Evolutionary conservation across 2,329 filamentous ascomycete genomes (phyloP).

Genomic region (Sclerotinia nivalis): DNA sequence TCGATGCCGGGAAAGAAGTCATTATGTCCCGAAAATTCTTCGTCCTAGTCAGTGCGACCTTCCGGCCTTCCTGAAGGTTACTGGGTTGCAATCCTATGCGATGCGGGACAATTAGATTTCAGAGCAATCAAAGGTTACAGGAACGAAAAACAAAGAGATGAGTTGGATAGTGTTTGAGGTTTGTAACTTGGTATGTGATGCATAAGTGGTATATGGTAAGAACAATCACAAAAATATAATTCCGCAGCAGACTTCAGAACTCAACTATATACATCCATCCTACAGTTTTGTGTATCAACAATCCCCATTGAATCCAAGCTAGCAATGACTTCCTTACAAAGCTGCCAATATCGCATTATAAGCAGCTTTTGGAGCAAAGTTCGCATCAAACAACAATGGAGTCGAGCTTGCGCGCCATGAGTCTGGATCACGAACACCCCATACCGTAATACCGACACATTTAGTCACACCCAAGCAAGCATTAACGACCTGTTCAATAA

Average conservation of each 20-base stretch:
- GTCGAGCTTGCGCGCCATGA: slow-evolving; percentile 53
- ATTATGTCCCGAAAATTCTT: not conserved
- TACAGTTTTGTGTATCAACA: not conserved
- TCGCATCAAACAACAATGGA: slow-evolving; percentile 56
- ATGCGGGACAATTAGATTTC: no score
- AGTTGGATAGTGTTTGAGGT: not conserved
- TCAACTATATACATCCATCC: not conserved
- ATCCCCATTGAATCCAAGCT: not conserved
- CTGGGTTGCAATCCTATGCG: not conserved
- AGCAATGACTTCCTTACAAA: not conserved
- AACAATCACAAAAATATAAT: not conserved
- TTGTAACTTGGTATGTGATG: not conserved
- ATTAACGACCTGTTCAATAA: slow-evolving; percentile 28
- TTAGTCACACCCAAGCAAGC: slow-evolving; percentile 37
- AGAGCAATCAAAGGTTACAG: not conserved
- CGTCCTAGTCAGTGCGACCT: no score
- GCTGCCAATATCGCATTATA: slow-evolving; percentile 46
- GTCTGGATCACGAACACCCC: slow-evolving; percentile 45
- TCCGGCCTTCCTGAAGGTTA: not conserved
- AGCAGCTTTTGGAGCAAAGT: slow-evolving; percentile 53
- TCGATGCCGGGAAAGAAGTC: not conserved
- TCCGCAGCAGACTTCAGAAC: not conserved
- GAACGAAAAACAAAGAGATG: not conserved
- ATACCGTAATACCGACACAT: slow-evolving; percentile 41
- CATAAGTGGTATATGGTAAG: not conserved